Conservation (phyloP, 352 stramenopile genomes). For the Globisporangium alternatum region DNA sequence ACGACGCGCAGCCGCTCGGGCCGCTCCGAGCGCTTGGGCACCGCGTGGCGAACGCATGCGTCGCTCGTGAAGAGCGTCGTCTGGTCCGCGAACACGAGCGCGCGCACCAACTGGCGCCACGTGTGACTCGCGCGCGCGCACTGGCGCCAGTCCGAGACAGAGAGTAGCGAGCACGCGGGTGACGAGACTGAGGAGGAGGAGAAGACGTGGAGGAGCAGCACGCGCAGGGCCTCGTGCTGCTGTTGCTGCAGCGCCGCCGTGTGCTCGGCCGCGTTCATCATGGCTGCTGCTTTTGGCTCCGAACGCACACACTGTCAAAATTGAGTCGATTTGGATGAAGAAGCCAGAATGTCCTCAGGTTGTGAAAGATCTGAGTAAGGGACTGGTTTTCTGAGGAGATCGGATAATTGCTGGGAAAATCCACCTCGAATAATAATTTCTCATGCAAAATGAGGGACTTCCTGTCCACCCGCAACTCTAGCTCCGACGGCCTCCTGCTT, state of each 20-base stretch:
- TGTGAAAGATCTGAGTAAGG: too few relatives aligned
- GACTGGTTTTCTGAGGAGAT: too few relatives aligned
- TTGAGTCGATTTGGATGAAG: too few relatives aligned
- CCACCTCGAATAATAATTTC: too few relatives aligned
- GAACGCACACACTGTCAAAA: too few relatives aligned
- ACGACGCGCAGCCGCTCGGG: constrained; percentile 54
- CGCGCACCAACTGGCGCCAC: constrained; percentile 27
- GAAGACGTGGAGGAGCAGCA: not conserved
- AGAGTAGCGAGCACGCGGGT: not conserved
- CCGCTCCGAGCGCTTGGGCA: constrained; percentile 40
- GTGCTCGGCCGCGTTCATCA: constrained; percentile 16
- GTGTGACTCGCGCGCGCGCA: constrained; percentile 19
- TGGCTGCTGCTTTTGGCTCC: not conserved
- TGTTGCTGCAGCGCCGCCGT: not conserved
- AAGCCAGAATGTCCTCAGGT: too few relatives aligned
- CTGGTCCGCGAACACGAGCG: constrained; percentile 24
- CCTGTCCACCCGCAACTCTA: too few relatives aligned
- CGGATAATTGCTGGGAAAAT: too few relatives aligned
- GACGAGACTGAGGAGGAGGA: too few relatives aligned
- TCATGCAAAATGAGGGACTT: too few relatives aligned
- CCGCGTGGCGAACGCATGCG: constrained; percentile 41
- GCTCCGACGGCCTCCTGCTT: too few relatives aligned
- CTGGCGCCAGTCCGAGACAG: not conserved
- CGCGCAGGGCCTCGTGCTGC: constrained; percentile 1
- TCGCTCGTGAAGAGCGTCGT: constrained; percentile 51